Percentiles rank a stretch among this genome's conserved stretches.
Evolutionary conservation across 768 basidiomycete genomes (phyloP).

Genomic region (Suillus paluster): DNA sequence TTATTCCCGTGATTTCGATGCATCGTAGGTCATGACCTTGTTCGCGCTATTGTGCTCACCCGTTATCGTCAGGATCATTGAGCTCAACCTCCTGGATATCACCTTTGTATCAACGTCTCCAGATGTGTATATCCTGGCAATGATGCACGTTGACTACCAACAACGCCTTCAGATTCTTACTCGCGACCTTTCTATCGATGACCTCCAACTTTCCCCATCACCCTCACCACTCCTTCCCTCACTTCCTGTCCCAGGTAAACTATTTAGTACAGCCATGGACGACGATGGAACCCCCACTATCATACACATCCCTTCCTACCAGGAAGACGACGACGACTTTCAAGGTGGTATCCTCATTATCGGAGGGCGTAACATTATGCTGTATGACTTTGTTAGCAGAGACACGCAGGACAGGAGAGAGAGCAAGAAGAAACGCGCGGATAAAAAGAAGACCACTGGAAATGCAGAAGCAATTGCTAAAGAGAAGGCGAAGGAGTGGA

Average conservation of each 20-base stretch:
- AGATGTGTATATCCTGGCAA: slow-evolving; percentile 58
- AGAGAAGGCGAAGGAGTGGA: slow-evolving; percentile 57
- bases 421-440: slow-evolving; percentile 57
- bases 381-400: slow-evolving; percentile 59
- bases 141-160: slow-evolving; percentile 69
- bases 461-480: slow-evolving; percentile 46
- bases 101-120: slow-evolving; percentile 54
- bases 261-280: slow-evolving; percentile 34
- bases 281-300: slow-evolving; percentile 46
- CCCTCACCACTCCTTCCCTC: slow-evolving; percentile 51
- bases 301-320: slow-evolving; percentile 36
- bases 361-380: slow-evolving; percentile 66
- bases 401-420: slow-evolving; percentile 55
- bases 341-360: slow-evolving; percentile 74
- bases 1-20: slow-evolving; percentile 62
- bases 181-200: slow-evolving; percentile 55
- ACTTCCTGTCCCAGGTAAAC: slow-evolving; percentile 54
- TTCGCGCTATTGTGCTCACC: slow-evolving; percentile 7
- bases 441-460: slow-evolving; percentile 52
- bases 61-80: slow-evolving; percentile 51
- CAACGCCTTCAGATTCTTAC: slow-evolving; percentile 65
- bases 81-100: slow-evolving; percentile 70
- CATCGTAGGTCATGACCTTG: slow-evolving; percentile 52
- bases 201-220: slow-evolving; percentile 54
- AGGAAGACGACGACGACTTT: slow-evolving; percentile 36